Conservation (phyloP, 2,329 filamentous ascomycete genomes). For the Pseudopithomyces chartarum region DNA sequence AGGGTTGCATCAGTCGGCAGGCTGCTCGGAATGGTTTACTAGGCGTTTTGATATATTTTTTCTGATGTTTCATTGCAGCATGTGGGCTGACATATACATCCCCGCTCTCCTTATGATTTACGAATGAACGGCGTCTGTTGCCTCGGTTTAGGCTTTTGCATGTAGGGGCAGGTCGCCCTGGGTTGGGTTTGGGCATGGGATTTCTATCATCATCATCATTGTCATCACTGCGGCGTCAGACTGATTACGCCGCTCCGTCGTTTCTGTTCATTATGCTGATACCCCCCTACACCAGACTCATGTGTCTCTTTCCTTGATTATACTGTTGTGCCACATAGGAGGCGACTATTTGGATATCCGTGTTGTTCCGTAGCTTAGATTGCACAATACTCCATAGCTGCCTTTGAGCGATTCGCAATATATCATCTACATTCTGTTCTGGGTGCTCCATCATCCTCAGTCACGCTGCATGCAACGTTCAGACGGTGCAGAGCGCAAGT, state of each 20-base stretch:
- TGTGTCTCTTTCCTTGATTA: constrained; percentile 17
- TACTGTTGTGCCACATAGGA: constrained; percentile 1
- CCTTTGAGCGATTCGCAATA: constrained; percentile 5
- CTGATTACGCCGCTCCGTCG: constrained; percentile 6
- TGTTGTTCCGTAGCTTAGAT: constrained; percentile 16
- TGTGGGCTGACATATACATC: constrained; percentile 17
- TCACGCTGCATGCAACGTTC: no score
- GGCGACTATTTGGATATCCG: constrained; percentile 10
- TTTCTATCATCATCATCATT: background rate
- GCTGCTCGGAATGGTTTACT: constrained; percentile 18
- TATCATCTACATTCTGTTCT: no score
- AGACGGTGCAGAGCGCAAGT: no score
- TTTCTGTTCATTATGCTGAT: constrained; percentile 34
- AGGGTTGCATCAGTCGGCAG: constrained; percentile 33
- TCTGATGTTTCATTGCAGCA: constrained; percentile 19
- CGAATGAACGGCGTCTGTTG: constrained; percentile 30
- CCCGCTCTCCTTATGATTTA: constrained; percentile 29
- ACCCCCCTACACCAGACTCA: constrained; percentile 28
- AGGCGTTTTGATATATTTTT: constrained; percentile 14
- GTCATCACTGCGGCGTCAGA: constrained; percentile 15
- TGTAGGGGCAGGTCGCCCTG: constrained; percentile 24
- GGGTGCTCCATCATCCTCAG: no score
- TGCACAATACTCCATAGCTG: constrained; percentile 6
- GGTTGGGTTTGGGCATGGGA: background rate
- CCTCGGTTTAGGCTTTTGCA: constrained; percentile 14